Base-by-base conservation (phyloP, 306 rosid genomes). In the Citrullus amarus region DNA sequence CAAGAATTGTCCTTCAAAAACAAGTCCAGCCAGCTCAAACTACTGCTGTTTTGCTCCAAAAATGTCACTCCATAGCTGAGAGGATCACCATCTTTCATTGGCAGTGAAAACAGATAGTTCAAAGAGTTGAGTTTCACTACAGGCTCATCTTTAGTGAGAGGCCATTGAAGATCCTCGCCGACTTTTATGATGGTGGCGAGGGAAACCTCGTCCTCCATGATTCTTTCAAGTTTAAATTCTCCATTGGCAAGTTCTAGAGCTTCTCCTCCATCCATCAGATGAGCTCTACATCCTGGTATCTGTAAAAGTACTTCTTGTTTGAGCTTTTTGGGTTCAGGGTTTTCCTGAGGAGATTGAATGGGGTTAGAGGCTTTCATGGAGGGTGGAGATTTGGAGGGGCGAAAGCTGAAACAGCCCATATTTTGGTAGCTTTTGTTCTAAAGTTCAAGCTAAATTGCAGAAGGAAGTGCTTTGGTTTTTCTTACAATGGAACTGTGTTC, bases 141-240 rank as follows among this genome's bases (percentile, higher is more conserved):
- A 3, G 97, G 99, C 90, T 92, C 97, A 78, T 95, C 99, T 81
- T 92, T 92, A 17, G 99, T 92, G 80, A 95, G 79, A n/a, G 97
- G 99, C 97, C 99, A 95, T 16, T 90, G 94, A 65, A 95, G 80
- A 38, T 91, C 92, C 8, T 90, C 87, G 17, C 92, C 96, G 0
- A 92, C 90, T 80, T 82, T 91, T 58, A 95, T 70, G 22, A 95
- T 81, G 59, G 99, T 92, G 22, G 97, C 97, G 0, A 95, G 83
- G n/a, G 88, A 86, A 16, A 89, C 85, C 46, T 81, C 82, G 8
- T 90, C 88, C 22, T 95, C 97, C 15, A 80, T 54, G 81, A 91
- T 81, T 81, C 80, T 86, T 70, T 84, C 80, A 53, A 95, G 79
- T 78, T 32, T 86, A 91, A 95, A 95, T 77, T 91, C 87, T 10